phyloP scores from a whole-genome alignment of 2,329 filamentous ascomycete genomes.

The Coniochaeta sp. region DNA sequence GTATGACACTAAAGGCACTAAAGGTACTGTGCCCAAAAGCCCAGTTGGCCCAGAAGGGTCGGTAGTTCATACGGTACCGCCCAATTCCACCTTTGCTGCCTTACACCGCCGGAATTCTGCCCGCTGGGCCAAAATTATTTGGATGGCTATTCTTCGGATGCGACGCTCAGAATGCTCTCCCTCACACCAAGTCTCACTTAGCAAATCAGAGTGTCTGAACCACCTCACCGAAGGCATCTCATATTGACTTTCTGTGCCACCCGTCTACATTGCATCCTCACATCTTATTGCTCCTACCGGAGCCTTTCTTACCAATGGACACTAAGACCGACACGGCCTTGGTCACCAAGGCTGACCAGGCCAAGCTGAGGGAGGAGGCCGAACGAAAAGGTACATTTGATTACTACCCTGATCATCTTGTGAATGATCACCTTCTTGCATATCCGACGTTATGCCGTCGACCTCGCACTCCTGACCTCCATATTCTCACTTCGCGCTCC shows the following conservation, averaged over 20 bases:
- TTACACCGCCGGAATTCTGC: neutral
- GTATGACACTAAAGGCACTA: too few species aligned
- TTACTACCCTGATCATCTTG: neutral
- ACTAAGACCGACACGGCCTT: neutral
- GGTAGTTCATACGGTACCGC: too few species aligned
- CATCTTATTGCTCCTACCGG: neutral
- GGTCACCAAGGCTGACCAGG: neutral
- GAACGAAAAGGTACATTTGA: conserved; percentile 8
- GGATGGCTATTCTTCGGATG: neutral
- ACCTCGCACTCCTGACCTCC: neutral
- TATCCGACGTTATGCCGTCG: neutral
- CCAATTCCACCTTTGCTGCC: too few species aligned
- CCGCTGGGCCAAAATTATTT: neutral
- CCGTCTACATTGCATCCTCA: neutral
- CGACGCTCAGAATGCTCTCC: too few species aligned
- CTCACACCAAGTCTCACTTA: neutral
- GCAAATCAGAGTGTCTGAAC: neutral
- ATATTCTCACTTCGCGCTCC: neutral
- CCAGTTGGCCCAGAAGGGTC: too few species aligned
- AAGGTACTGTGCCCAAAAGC: too few species aligned
- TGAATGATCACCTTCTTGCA: neutral
- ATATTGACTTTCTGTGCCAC: neutral
- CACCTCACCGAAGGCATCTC: neutral
- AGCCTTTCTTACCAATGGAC: neutral
- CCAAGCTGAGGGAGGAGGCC: conserved; percentile 2